These are phyloP conservation scores for Guadua angustifolia DNA, from an alignment of 176 grass and related monocot genomes.

Conservation along the genomic window DNA sequence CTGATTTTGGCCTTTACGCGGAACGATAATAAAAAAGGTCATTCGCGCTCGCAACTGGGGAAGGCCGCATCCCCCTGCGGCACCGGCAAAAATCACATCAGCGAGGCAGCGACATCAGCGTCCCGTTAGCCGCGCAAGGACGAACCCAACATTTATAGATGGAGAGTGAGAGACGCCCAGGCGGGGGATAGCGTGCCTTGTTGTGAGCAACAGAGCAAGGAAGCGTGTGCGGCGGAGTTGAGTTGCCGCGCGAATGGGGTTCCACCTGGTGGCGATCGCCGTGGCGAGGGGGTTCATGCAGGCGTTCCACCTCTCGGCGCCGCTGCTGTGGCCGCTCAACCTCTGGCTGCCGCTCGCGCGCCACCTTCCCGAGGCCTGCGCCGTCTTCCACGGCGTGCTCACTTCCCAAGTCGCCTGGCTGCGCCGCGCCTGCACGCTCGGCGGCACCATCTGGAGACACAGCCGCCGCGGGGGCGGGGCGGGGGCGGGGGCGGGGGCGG, in stretches of 20 bases:
- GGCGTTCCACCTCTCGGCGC: constrained; percentile 49
- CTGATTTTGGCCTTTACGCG: no score
- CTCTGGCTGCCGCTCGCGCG: constrained; percentile 38
- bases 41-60: constrained; percentile 34
- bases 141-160: background rate
- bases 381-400: constrained; percentile 9
- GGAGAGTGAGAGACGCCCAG: background rate
- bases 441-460: background rate
- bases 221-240: background rate
- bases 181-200: background rate
- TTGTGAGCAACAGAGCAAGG: background rate
- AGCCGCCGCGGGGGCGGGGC: background rate
- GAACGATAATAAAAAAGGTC: no score
- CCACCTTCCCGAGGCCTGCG: constrained; percentile 48
- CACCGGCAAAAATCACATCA: background rate
- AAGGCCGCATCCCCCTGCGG: constrained; percentile 21
- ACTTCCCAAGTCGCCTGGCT: constrained; percentile 26
- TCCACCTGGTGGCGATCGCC: constrained; percentile 45
- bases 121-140: background rate
- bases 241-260: constrained; percentile 18
- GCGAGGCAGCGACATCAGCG: constrained; percentile 6
- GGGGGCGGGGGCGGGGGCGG: background rate
- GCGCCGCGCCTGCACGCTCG: constrained; percentile 7
- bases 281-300: constrained; percentile 41
- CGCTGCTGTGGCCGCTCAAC: constrained; percentile 40